Evolutionary conservation across 164 flowering plant species (phyloP).

Genomic region (Brasenia schreberi): DNA sequence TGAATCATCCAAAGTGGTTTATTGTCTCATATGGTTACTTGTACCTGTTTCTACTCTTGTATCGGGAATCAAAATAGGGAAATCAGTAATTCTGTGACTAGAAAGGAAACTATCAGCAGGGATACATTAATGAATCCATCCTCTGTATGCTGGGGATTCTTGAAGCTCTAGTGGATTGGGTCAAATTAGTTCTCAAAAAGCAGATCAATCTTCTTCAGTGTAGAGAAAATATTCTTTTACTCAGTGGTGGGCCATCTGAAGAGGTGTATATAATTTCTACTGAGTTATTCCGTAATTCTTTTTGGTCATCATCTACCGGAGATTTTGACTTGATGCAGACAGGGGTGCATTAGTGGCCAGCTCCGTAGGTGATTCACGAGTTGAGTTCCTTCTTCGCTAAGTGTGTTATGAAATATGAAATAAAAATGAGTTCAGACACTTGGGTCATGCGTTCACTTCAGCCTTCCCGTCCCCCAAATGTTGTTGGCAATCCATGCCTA

Average conservation of each 20-base stretch:
- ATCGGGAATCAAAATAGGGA: constrained; percentile 8
- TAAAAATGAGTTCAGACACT: too few species aligned
- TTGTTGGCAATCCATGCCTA: too few species aligned
- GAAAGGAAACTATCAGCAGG: constrained; percentile 6
- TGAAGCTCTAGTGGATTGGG: too few species aligned
- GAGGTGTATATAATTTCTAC: not conserved
- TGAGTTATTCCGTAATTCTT: not conserved
- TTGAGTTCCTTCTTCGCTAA: too few species aligned
- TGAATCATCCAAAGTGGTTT: not conserved
- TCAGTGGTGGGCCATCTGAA: not conserved
- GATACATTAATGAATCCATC: constrained; percentile 4
- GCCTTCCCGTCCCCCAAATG: too few species aligned
- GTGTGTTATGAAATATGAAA: too few species aligned
- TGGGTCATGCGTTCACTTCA: too few species aligned
- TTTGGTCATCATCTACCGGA: not conserved
- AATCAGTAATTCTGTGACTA: constrained; percentile 4
- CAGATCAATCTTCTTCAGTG: not conserved
- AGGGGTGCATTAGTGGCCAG: too few species aligned
- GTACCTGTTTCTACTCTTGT: constrained; percentile 1
- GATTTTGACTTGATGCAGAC: too few species aligned
- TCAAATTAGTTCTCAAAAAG: too few species aligned
- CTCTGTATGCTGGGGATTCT: not conserved
- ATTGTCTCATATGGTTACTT: not conserved
- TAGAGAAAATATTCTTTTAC: not conserved
- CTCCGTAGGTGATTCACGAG: too few species aligned